Evolutionary conservation across 202 grass and related monocot genomes (phyloP).

Genomic region (Carex arenaria): DNA sequence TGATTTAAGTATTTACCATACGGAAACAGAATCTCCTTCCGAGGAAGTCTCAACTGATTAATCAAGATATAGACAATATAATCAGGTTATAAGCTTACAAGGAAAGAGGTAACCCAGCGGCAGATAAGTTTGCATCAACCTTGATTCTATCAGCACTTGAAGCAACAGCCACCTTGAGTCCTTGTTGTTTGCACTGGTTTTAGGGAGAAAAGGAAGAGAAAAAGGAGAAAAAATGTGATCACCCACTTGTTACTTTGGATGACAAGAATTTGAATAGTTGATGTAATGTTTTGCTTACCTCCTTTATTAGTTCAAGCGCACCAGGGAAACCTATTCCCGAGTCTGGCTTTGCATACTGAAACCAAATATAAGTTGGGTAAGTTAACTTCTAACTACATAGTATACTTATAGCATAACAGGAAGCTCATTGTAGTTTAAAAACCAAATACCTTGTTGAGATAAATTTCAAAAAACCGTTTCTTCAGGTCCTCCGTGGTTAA

Average conservation of each 20-base stretch:
- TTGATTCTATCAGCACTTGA: constrained; percentile 96
- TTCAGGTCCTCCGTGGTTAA: constrained; percentile 75
- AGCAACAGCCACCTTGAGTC: constrained; percentile 91
- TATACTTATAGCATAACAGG: neutral
- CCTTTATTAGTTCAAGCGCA: constrained; percentile 78
- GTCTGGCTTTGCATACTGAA: constrained; percentile 88
- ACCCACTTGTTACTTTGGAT: neutral
- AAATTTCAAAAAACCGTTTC: constrained; percentile 85
- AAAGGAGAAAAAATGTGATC: neutral
- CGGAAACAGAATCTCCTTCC: neutral
- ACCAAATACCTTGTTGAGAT: constrained; percentile 67
- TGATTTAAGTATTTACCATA: neutral
- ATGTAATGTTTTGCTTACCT: constrained; percentile 38
- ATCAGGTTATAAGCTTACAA: constrained; percentile 48
- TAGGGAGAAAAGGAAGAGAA: constrained; percentile 13
- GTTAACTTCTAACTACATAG: neutral
- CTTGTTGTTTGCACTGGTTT: constrained; percentile 75
- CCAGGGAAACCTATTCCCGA: constrained; percentile 91
- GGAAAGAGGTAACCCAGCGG: constrained; percentile 64
- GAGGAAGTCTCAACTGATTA: neutral
- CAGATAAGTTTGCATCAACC: constrained; percentile 87
- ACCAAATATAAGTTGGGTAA: constrained; percentile 4
- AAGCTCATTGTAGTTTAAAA: neutral
- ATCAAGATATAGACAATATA: constrained; percentile 25
- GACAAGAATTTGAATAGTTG: neutral